Percentiles rank a stretch among this genome's conserved stretches.
Conservation (phyloP, 257 asterid genomes). For the Solanum medicagineum region DNA sequence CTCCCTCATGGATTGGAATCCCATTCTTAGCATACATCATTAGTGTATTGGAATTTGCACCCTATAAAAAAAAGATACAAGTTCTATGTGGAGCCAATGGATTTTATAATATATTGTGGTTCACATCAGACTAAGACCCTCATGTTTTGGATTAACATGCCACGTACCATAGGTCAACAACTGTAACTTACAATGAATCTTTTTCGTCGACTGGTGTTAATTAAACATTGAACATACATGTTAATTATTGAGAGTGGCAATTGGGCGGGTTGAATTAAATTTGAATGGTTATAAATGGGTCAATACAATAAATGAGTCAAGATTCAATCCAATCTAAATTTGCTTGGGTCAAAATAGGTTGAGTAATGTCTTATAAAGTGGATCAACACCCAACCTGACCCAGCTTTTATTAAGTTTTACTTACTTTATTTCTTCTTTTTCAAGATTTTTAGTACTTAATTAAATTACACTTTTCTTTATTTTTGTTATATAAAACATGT, state of each 20-base stretch:
- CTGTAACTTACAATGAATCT: conserved; percentile 13
- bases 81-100: neutral
- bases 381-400: too few species aligned
- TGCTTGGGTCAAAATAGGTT: too few species aligned
- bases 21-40: conserved; percentile 5
- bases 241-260: fast-evolving
- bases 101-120: conserved; percentile 1
- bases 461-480: too few species aligned
- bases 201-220: neutral
- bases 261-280: too few species aligned
- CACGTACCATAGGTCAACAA: conserved; percentile 6
- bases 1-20: conserved; percentile 4
- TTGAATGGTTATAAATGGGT: too few species aligned
- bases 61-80: neutral
- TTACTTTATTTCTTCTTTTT: too few species aligned
- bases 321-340: too few species aligned
- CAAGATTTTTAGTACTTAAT: too few species aligned
- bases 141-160: conserved; percentile 20
- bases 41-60: conserved; percentile 2
- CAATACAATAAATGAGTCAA: too few species aligned
- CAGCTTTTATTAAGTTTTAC: too few species aligned
- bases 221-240: neutral
- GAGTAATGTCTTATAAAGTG: too few species aligned
- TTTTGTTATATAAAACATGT: too few species aligned
- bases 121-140: conserved; percentile 11